phyloP scores from a whole-genome alignment of 805 yeast genomes.

The Huiozyma naganishii region DNA sequence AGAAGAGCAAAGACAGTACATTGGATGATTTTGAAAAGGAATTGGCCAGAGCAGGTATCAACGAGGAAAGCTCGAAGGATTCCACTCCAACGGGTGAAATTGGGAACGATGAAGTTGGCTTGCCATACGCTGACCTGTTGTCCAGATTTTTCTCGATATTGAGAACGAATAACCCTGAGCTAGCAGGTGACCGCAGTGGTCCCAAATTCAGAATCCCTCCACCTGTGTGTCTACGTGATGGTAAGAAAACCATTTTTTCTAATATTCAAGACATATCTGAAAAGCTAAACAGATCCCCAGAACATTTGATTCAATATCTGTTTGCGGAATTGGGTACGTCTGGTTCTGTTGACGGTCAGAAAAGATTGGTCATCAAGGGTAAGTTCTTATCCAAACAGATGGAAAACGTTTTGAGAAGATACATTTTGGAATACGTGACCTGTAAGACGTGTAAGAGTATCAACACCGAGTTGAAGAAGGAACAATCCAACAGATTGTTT shows the following conservation, averaged over 20 bases:
- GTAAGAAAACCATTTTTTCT: conserved; percentile 93
- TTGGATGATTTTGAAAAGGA: conserved; percentile 81
- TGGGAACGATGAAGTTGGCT: conserved; percentile 40
- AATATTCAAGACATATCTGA: conserved; percentile 91
- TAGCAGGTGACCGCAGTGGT: conserved; percentile 92
- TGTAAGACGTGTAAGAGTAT: conserved; percentile 98
- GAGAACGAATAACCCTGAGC: conserved; percentile 91
- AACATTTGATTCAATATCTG: conserved; percentile 90
- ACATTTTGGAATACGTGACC: conserved; percentile 93
- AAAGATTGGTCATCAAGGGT: conserved; percentile 95
- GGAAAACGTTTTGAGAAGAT: conserved; percentile 92
- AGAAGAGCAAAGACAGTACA: conserved; percentile 49
- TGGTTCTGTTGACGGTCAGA: conserved; percentile 97
- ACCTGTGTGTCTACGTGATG: conserved; percentile 94
- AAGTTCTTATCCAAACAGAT: conserved; percentile 95
- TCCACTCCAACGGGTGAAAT: conserved; percentile 25
- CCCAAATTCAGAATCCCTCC: conserved; percentile 95
- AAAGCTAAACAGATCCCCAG: conserved; percentile 91
- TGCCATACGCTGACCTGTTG: conserved; percentile 67
- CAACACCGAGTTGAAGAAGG: conserved; percentile 93
- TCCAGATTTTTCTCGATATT: conserved; percentile 78
- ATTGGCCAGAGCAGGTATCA: conserved; percentile 81
- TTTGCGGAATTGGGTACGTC: conserved; percentile 99
- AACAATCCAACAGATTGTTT: conserved; percentile 90
- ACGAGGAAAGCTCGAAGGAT: conserved; percentile 32